These are phyloP conservation scores for Xanthoceras sorbifolium DNA, from an alignment of 345 rosid species.

Conservation along the genomic window DNA sequence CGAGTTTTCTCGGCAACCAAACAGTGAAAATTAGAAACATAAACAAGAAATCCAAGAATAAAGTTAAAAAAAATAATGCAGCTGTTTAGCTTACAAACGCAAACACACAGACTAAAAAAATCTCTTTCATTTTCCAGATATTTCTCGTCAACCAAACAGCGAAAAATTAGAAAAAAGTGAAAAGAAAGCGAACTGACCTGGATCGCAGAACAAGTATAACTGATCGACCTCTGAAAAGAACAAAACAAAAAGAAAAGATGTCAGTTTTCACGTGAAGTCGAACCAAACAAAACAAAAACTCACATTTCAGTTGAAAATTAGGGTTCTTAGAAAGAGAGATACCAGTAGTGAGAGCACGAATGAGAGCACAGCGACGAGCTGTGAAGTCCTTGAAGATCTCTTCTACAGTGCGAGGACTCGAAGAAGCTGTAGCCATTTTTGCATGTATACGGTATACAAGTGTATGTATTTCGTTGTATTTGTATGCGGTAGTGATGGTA, in stretches of 20 bases:
- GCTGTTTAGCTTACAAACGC: background rate
- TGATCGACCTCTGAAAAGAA: conserved; percentile 37
- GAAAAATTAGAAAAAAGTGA: background rate
- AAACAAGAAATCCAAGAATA: no score
- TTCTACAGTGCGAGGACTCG: conserved; percentile 75
- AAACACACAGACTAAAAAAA: background rate
- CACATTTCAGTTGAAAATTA: background rate
- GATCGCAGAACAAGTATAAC: conserved; percentile 43
- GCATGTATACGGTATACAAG: background rate
- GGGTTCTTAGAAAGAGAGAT: conserved; percentile 9
- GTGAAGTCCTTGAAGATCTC: conserved; percentile 74
- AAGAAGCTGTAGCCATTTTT: conserved; percentile 39
- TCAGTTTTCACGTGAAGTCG: background rate
- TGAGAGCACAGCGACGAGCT: conserved; percentile 43
- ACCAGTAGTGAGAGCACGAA: conserved; percentile 51
- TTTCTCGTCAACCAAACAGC: conserved; percentile 10
- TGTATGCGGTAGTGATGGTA: background rate
- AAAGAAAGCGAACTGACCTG: conserved; percentile 27
- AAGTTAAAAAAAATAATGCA: background rate
- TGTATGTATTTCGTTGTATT: background rate
- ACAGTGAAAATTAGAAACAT: no score
- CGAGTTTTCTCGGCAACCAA: no score
- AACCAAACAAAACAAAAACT: background rate
- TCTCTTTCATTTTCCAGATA: background rate
- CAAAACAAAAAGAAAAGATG: background rate